Base-by-base conservation (phyloP, 1,139 yeast species). In the Suhomyces kunorum region DNA sequence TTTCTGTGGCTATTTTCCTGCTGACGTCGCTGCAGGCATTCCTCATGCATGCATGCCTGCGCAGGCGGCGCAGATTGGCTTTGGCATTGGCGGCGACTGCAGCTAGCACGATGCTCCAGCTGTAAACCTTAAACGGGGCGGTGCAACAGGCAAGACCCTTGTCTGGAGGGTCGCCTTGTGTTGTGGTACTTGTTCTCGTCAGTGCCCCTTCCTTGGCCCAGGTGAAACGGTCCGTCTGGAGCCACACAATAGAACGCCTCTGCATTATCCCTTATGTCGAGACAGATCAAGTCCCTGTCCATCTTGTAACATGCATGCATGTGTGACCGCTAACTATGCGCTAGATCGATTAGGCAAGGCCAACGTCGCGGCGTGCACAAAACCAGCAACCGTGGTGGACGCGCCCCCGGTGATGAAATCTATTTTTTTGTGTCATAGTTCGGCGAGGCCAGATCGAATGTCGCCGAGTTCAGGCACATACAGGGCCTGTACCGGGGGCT, bases 271-370 rank as follows among this genome's bases (percentile, higher is more conserved):
- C 24, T 15, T 11, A 24, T 12, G 22, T 29, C 25, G 24, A 13
- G 28, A 24, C 25, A 23, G 31, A 30, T 36, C 39, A 36, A 28
- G 39, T 34, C 34, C 31, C 39, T 26, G 38, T 29, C 39, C 34
- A 32, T 12, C 15, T 12, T 29, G 32, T 8, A 16, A 22, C 16
- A 8, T 7, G 4, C 30, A 27, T 17, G n/a, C 16, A 18, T 28
- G 26, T 8, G 9, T 5, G 14, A 18, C 24, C 23, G 5, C 15
- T 6, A 28, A 18, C 33, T 9, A 24, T 24, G 27, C 27, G 7
- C 6, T 20, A 23, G 38, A 30, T 24, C 34, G 20, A 22, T 18
- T 25, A 9, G 29, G 32, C 16, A 23, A 13, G 17, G n/a, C 19
- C 26, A 29, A 22, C 28, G 34, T 32, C 28, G 24, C 13, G 25